Base-by-base conservation (phyloP, 2,329 filamentous ascomycete genomes). In the Alternaria longipes region DNA sequence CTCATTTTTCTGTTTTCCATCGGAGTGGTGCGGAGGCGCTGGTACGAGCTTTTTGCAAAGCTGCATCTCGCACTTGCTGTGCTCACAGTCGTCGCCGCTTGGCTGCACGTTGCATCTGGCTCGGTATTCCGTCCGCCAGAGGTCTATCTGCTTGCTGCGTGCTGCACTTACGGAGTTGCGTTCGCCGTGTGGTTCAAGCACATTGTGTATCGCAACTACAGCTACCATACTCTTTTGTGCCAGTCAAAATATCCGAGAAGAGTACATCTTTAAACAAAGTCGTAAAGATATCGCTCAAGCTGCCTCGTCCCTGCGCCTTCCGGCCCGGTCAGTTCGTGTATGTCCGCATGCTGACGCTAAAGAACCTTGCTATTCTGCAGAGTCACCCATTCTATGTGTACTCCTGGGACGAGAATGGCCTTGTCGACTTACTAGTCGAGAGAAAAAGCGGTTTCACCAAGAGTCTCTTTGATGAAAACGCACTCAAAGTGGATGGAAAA, bases 201-300 rank as follows among this genome's bases (percentile, higher is more conserved):
- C 44, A 47, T 47, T 47, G 44, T 47, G 44, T 47, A 47, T 32
- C 44, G 44, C 44, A 47, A 47, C 26, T 47, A 47, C 44, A 47
- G 24, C 44, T n/a, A 6, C 26, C 44, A 18, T 47, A 16, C 9
- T n/a, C 24, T 18, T 47, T 47, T n/a, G 16, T 26, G 22, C 9
- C 9, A 16, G 44, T 12, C 44, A 28, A 32, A 22, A 47, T 47
- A 47, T 47, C n/a, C 44, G 32, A 32, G 24, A 32, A 24, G 30
- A 8, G 24, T 6, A 8, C 44, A 47, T 47, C 44, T 47, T 47
- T 26, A 30, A 47, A 24, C 16, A 24, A 47, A 47, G 44, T 47
- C 16, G 44, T 47, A 32, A 3, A n/a, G 24, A 8, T 47, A 26
- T 16, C 30, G 9, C 24, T 47, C 24, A 5, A 28, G 44, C 44